A percentile compares a stretch with the other conserved stretches of the same genome.
These are phyloP conservation scores for Phaffomyces antillensis DNA, from an alignment of 805 yeast genomes.

Conservation along the genomic window DNA sequence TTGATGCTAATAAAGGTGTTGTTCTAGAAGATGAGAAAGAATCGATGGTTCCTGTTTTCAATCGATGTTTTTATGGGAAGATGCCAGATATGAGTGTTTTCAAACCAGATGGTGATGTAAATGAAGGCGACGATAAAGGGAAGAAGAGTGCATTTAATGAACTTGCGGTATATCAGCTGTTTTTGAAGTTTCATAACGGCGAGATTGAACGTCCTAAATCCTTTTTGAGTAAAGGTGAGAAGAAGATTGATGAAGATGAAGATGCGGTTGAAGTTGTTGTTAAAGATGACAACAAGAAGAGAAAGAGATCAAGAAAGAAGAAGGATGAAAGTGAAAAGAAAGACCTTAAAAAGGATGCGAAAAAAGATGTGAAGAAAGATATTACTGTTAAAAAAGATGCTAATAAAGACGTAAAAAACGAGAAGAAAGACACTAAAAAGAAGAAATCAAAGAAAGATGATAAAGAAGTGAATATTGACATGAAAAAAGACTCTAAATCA, in stretches of 20 bases:
- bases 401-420: background rate
- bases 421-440: background rate
- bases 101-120: background rate
- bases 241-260: background rate
- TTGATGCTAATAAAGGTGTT: constrained; percentile 15
- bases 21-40: constrained; percentile 21
- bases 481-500: background rate
- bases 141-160: constrained; percentile 9
- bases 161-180: constrained; percentile 15
- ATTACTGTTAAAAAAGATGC: too few relatives aligned
- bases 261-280: background rate
- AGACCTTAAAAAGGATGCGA: background rate
- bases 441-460: too few relatives aligned
- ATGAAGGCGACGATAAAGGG: too few relatives aligned
- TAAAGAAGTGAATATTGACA: background rate
- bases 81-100: constrained; percentile 21
- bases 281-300: background rate
- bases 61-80: constrained; percentile 26
- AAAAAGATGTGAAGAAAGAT: too few relatives aligned
- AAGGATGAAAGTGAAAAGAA: background rate
- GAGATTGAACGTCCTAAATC: constrained; percentile 15
- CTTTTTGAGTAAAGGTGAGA: constrained; percentile 2
- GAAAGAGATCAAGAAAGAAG: background rate
- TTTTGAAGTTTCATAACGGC: constrained; percentile 15
- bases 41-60: constrained; percentile 28